Conservation (phyloP, 495 filamentous ascomycete species). For the Halenospora varia region DNA sequence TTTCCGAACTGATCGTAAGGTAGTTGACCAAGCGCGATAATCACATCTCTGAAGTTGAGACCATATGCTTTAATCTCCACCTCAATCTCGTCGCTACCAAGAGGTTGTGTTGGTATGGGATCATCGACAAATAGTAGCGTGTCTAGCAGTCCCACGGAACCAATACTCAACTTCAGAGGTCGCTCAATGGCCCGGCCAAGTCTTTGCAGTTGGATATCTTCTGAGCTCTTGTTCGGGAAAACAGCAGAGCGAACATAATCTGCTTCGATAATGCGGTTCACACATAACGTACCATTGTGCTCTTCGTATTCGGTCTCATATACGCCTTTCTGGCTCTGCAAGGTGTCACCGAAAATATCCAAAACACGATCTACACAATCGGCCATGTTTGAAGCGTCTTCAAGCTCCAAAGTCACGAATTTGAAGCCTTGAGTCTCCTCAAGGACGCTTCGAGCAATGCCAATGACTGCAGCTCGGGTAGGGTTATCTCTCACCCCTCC, state of each 20-base stretch:
- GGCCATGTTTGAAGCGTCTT: background rate
- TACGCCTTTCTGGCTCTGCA: too few species aligned
- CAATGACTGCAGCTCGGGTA: background rate
- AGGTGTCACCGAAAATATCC: background rate
- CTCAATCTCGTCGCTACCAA: constrained; percentile 31
- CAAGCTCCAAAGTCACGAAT: background rate
- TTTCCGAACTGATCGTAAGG: constrained; percentile 38
- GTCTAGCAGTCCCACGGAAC: constrained; percentile 16
- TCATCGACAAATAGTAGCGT: constrained; percentile 24
- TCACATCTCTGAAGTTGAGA: constrained; percentile 41
- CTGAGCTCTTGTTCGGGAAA: background rate
- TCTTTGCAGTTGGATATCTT: background rate
- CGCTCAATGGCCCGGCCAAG: background rate
- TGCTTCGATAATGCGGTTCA: constrained; percentile 28
- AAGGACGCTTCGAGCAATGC: background rate
- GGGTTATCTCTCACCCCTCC: background rate
- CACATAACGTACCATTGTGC: constrained; percentile 19
- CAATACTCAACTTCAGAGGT: constrained; percentile 7
- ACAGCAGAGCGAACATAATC: constrained; percentile 15
- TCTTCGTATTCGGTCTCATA: constrained; percentile 12
- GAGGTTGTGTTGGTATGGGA: background rate
- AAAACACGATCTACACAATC: background rate
- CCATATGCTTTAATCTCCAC: constrained; percentile 38
- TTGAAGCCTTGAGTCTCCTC: background rate
- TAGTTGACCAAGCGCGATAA: constrained; percentile 48